phyloP scores from a whole-genome alignment of 768 basidiomycete species.

The Cystobasidium tubakii region DNA sequence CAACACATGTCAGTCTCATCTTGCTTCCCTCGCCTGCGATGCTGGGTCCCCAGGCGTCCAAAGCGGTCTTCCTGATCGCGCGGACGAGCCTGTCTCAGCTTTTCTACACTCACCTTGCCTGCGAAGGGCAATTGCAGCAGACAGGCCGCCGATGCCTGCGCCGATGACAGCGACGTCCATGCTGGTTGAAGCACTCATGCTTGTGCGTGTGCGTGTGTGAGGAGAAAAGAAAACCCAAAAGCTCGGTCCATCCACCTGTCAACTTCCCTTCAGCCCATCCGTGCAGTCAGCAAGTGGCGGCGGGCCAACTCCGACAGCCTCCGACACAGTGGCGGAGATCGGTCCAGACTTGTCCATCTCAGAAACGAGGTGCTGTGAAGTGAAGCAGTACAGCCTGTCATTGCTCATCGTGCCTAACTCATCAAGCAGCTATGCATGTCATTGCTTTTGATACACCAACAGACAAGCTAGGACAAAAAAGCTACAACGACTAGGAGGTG shows the following conservation, averaged over 20 bases:
- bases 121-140: slow-evolving; percentile 22
- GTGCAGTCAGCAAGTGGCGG: background rate
- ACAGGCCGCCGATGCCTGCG: slow-evolving; percentile 19
- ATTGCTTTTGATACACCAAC: background rate
- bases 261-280: no score
- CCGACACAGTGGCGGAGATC: background rate
- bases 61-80: background rate
- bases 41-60: background rate
- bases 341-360: background rate
- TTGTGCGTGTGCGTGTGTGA: background rate
- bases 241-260: no score
- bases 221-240: no score
- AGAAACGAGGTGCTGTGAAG: background rate
- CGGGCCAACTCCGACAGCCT: background rate
- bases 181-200: background rate
- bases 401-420: background rate
- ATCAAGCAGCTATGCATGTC: background rate
- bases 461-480: background rate
- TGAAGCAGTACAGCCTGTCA: background rate
- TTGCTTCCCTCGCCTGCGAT: background rate
- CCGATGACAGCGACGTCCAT: slow-evolving; percentile 20
- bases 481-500: background rate
- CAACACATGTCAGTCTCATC: background rate
- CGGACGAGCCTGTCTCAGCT: background rate
- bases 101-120: background rate